Evolutionary conservation across 495 filamentous ascomycete species (phyloP).

Genomic region (Hyaloscypha hepaticicola): DNA sequence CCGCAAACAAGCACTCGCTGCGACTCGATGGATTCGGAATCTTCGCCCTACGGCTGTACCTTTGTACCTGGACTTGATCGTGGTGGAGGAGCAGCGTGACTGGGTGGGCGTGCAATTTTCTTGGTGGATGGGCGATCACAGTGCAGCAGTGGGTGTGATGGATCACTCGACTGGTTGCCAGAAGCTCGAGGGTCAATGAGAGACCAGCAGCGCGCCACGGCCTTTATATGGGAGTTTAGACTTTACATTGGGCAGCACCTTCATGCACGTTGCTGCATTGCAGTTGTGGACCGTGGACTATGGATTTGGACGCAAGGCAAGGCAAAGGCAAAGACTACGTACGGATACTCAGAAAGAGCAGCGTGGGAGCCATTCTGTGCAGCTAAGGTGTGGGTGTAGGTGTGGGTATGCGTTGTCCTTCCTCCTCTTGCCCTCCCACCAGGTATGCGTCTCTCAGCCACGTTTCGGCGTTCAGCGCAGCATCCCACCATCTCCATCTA

Average conservation of each 20-base stretch:
- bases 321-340: neutral
- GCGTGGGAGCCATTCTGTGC: neutral
- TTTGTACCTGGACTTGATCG: neutral
- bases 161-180: neutral
- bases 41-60: neutral
- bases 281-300: constrained; percentile 5
- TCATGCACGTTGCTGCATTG: constrained; percentile 9
- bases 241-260: constrained; percentile 28
- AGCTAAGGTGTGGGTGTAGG: neutral
- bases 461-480: neutral
- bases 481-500: neutral
- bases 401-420: constrained; percentile 20
- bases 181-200: neutral
- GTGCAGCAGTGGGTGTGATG: constrained; percentile 3
- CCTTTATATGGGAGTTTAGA: constrained; percentile 24
- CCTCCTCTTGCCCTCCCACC: neutral
- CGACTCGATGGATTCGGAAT: constrained; percentile 12
- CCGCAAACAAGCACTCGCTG: neutral
- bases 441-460: constrained; percentile 10
- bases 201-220: constrained; percentile 10
- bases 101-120: neutral
- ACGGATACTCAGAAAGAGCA: neutral
- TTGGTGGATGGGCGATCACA: neutral
- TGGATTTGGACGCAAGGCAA: no score
- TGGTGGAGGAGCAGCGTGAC: neutral